Percentiles rank a stretch among this genome's conserved stretches.
phyloP scores from a whole-genome alignment of 2,329 filamentous ascomycete species.

The Stagonosporopsis tanaceti region DNA sequence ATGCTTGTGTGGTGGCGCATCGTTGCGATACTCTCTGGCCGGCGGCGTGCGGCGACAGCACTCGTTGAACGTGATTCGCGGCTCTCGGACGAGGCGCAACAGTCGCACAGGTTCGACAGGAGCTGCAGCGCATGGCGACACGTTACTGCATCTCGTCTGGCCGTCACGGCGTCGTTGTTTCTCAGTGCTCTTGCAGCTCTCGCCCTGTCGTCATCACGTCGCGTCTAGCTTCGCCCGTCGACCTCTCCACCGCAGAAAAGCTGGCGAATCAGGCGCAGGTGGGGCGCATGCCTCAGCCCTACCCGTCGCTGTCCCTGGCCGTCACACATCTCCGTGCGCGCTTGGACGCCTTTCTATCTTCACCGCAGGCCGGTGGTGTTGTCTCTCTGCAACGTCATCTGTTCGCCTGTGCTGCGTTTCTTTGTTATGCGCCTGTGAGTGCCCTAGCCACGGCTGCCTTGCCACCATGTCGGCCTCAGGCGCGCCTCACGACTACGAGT shows the following conservation, averaged over 20 bases:
- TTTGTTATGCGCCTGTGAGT: neutral
- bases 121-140: conserved; percentile 41
- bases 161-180: neutral
- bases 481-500: conserved; percentile 4
- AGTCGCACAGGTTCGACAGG: conserved; percentile 31
- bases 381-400: neutral
- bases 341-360: conserved; percentile 14
- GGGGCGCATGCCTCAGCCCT: conserved; percentile 13
- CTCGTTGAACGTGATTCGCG: neutral
- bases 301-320: conserved; percentile 14
- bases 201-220: conserved; percentile 18
- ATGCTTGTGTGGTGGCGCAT: conserved; percentile 37
- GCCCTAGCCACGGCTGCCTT: neutral
- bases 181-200: neutral
- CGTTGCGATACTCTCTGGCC: conserved; percentile 22
- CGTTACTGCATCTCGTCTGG: conserved; percentile 39
- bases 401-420: neutral
- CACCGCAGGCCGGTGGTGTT: conserved; percentile 3
- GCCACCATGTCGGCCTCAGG: conserved; percentile 20
- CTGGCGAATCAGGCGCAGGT: conserved; percentile 3
- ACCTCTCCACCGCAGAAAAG: neutral
- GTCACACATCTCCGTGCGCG: neutral
- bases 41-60: conserved; percentile 13
- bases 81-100: conserved; percentile 29
- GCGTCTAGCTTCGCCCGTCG: conserved; percentile 7